phyloP scores from a whole-genome alignment of 768 basidiomycete species.

The Asterophora lycoperdoides region DNA sequence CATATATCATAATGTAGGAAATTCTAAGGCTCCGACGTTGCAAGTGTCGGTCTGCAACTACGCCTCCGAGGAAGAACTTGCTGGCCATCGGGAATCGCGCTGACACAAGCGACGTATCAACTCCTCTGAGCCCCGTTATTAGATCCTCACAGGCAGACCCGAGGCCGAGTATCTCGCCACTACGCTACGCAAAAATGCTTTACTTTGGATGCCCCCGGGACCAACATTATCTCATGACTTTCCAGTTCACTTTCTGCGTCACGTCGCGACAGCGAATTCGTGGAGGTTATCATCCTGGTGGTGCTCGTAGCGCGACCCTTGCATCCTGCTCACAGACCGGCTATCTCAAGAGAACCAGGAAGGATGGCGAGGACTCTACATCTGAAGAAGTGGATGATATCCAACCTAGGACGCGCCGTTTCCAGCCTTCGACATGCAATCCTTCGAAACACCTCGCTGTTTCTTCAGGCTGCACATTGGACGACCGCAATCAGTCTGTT shows the following conservation, averaged over 20 bases:
- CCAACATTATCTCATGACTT: not conserved
- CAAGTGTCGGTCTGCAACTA: not conserved
- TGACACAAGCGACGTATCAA: not conserved
- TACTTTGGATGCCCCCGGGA: not conserved
- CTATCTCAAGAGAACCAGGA: no score
- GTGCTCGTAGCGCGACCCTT: no score
- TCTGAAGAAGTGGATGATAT: no score
- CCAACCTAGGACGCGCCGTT: no score
- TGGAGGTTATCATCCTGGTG: no score
- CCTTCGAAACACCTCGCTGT: no score
- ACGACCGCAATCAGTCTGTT: no score
- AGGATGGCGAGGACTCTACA: no score
- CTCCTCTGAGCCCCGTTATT: not conserved
- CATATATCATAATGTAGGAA: not conserved
- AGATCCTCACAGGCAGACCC: not conserved
- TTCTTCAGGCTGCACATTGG: no score
- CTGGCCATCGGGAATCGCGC: not conserved
- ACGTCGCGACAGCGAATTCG: not conserved
- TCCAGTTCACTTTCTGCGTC: not conserved
- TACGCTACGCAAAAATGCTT: not conserved
- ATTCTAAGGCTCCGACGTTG: not conserved
- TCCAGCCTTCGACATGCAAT: no score
- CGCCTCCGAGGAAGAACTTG: not conserved
- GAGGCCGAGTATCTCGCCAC: not conserved
- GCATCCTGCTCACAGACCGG: no score